A percentile compares a stretch with the other conserved stretches of the same genome.
phyloP scores from a whole-genome alignment of 2,329 filamentous ascomycete genomes.

The Pyrenochaeta sp. region DNA sequence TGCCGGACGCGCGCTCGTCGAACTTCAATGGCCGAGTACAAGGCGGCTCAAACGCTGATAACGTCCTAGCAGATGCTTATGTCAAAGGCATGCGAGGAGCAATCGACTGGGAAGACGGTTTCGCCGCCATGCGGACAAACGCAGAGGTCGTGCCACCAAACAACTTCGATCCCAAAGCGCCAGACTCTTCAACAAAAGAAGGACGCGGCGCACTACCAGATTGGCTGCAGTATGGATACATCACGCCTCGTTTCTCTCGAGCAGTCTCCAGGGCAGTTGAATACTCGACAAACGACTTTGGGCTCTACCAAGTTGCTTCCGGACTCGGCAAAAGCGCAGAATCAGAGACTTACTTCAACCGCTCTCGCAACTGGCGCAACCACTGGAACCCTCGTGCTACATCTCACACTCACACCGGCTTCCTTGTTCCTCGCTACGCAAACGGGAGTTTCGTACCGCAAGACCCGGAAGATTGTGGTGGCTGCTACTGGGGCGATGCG shows the following conservation, averaged over 20 bases:
- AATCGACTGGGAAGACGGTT: slow-evolving; percentile 66
- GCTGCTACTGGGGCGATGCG: slow-evolving; percentile 72
- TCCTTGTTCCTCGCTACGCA: slow-evolving; percentile 68
- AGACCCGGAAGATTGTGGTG: slow-evolving; percentile 64
- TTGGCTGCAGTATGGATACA: slow-evolving; percentile 71
- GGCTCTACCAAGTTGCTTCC: slow-evolving; percentile 69
- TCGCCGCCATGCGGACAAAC: slow-evolving; percentile 70
- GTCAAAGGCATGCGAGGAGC: slow-evolving; percentile 71
- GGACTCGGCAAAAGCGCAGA: slow-evolving; percentile 63
- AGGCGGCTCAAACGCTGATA: slow-evolving; percentile 75
- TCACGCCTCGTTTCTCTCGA: slow-evolving; percentile 68
- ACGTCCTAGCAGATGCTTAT: slow-evolving; percentile 75
- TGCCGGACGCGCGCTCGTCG: slow-evolving; percentile 72
- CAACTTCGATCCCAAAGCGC: slow-evolving; percentile 63
- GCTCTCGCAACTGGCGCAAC: slow-evolving; percentile 75
- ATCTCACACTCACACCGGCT: slow-evolving; percentile 69
- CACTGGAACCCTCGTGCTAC: slow-evolving; percentile 71
- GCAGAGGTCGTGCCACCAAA: slow-evolving; percentile 70
- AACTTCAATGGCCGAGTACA: slow-evolving; percentile 75
- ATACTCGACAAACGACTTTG: slow-evolving; percentile 75
- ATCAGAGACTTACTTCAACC: slow-evolving; percentile 66
- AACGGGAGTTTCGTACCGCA: slow-evolving; percentile 59
- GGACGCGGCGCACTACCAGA: slow-evolving; percentile 74
- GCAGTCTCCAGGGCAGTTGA: slow-evolving; percentile 72
- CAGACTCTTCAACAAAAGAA: slow-evolving; percentile 70